phyloP scores from a whole-genome alignment of 257 asterid species.

The Ilex aquifolium region DNA sequence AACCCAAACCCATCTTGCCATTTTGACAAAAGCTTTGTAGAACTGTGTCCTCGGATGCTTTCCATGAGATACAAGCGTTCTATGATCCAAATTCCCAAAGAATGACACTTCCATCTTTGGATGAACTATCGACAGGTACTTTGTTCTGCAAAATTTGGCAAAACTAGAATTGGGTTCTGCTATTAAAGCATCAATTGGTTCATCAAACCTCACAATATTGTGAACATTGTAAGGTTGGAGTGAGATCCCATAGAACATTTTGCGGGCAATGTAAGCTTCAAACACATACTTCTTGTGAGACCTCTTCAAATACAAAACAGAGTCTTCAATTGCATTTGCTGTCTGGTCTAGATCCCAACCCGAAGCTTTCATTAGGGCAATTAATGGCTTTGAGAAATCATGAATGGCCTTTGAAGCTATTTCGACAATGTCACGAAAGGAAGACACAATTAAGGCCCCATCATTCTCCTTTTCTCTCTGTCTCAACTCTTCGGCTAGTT shows the following conservation, averaged over 20 bases:
- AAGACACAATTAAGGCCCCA: constrained; percentile 20
- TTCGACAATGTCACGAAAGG: constrained; percentile 45
- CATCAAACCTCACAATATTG: constrained; percentile 40
- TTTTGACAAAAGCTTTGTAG: constrained; percentile 61
- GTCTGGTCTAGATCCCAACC: constrained; percentile 82
- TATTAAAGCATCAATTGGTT: constrained; percentile 52
- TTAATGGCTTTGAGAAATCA: constrained; percentile 75
- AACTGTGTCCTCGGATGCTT: constrained; percentile 68
- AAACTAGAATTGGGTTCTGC: constrained; percentile 61
- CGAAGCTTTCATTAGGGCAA: constrained; percentile 62
- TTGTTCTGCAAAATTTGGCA: constrained; percentile 61
- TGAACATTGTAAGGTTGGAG: constrained; percentile 24
- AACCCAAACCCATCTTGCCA: constrained; percentile 80
- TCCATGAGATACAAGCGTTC: constrained; percentile 52
- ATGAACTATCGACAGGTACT: constrained; percentile 64
- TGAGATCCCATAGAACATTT: constrained; percentile 55
- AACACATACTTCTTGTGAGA: constrained; percentile 71
- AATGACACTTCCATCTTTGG: constrained; percentile 64
- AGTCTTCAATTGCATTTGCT: constrained; percentile 45
- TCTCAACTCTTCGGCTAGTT: constrained; percentile 37
- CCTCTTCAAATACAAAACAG: constrained; percentile 55
- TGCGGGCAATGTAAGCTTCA: constrained; percentile 69
- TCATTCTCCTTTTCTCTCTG: constrained; percentile 33
- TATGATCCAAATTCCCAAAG: constrained; percentile 69
- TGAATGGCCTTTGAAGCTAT: constrained; percentile 61